Percentiles rank a stretch among this genome's conserved stretches.
Evolutionary conservation across 2,329 filamentous ascomycete genomes (phyloP).

Genomic region (Huntiella savannae): DNA sequence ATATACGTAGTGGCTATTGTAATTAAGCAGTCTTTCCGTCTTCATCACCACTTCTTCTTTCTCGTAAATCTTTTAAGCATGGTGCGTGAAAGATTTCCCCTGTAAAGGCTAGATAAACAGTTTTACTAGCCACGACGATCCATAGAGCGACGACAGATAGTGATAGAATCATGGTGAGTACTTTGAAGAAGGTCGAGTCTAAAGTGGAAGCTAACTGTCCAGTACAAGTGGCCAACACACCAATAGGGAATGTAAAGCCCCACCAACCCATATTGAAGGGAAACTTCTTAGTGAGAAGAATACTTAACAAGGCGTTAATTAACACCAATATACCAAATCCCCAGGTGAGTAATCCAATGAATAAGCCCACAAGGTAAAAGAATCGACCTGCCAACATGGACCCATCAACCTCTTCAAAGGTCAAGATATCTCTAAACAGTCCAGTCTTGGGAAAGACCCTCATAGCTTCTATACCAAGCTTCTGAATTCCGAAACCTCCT

Average conservation of each 20-base stretch:
- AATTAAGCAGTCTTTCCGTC: conserved; percentile 6
- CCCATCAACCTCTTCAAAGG: conserved; percentile 24
- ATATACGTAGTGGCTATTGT: neutral
- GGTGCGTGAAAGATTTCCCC: conserved; percentile 28
- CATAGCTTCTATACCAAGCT: conserved; percentile 30
- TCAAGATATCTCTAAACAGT: conserved; percentile 16
- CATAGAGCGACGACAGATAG: conserved; percentile 24
- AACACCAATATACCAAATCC: conserved; percentile 27
- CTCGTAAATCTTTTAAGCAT: conserved; percentile 19
- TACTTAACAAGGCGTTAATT: conserved; percentile 24
- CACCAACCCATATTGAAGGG: conserved; percentile 30
- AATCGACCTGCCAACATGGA: conserved; percentile 39
- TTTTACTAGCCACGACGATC: conserved; percentile 23
- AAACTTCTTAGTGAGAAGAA: conserved; percentile 21
- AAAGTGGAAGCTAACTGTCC: conserved; percentile 22
- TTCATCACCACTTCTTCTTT: conserved; percentile 16
- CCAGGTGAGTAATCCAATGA: conserved; percentile 24
- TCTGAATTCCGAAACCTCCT: conserved; percentile 41
- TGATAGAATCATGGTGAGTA: conserved; percentile 22
- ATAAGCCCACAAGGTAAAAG: conserved; percentile 8
- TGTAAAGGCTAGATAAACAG: conserved; percentile 19
- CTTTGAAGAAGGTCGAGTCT: conserved; percentile 24
- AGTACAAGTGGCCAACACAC: conserved; percentile 26
- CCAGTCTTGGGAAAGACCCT: conserved; percentile 22
- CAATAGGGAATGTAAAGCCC: conserved; percentile 28